phyloP scores from a whole-genome alignment of 2,329 filamentous ascomycete genomes.

The Alternaria brassicicola region DNA sequence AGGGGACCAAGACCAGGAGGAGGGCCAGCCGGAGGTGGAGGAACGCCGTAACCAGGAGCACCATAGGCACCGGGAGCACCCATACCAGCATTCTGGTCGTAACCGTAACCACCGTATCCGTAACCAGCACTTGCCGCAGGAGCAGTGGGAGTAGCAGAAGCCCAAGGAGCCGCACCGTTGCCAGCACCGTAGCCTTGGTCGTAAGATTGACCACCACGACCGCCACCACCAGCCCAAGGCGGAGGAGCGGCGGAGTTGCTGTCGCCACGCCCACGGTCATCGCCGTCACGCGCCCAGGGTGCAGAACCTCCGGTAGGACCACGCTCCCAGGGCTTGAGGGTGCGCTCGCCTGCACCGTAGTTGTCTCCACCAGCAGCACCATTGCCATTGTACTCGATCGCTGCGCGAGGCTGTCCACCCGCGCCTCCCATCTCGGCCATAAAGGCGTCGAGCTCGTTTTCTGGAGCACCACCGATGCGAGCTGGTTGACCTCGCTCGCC shows the following conservation, averaged over 20 bases:
- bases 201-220: slow-evolving; percentile 41
- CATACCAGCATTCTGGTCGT: slow-evolving; percentile 34
- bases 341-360: slow-evolving; percentile 55
- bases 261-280: slow-evolving; percentile 50
- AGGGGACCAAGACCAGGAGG: slow-evolving; percentile 65
- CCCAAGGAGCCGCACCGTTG: slow-evolving; percentile 47
- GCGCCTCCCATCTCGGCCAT: slow-evolving; percentile 95
- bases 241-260: slow-evolving; percentile 49
- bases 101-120: slow-evolving; percentile 51
- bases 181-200: slow-evolving; percentile 35
- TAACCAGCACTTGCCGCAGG: slow-evolving; percentile 44
- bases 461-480: slow-evolving; percentile 74
- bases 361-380: slow-evolving; percentile 54
- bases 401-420: slow-evolving; percentile 66
- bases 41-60: slow-evolving; percentile 50
- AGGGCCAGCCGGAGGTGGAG: slow-evolving; percentile 53
- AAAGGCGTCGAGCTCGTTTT: slow-evolving; percentile 96
- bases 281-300: slow-evolving; percentile 67
- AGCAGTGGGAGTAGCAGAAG: slow-evolving; percentile 48
- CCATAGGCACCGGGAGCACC: slow-evolving; percentile 51
- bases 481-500: slow-evolving; percentile 62
- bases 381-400: slow-evolving; percentile 64
- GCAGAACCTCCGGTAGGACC: slow-evolving; percentile 83
- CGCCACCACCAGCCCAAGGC: slow-evolving; percentile 47
- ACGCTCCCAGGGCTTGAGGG: slow-evolving; percentile 85